Percentiles rank a stretch among this genome's conserved stretches.
These are phyloP conservation scores for Colletotrichum somersetense DNA, from an alignment of 2,329 filamentous ascomycete genomes.

Conservation along the genomic window DNA sequence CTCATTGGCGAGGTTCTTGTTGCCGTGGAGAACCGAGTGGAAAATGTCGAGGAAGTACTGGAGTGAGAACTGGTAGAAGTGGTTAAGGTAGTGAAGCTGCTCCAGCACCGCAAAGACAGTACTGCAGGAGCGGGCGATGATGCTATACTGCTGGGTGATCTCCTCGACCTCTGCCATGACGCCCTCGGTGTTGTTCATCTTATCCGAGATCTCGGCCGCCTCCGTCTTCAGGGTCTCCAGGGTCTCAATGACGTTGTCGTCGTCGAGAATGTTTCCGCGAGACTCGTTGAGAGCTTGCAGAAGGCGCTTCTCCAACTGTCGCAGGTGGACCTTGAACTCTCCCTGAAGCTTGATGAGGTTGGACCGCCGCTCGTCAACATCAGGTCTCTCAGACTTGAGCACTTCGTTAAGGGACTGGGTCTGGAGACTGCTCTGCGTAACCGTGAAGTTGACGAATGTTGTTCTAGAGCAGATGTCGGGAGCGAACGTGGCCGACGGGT, in stretches of 20 bases:
- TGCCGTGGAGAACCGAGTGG: slow-evolving; percentile 87
- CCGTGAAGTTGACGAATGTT: slow-evolving; percentile 99
- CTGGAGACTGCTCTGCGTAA: slow-evolving; percentile 98
- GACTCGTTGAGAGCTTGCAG: slow-evolving; percentile 97
- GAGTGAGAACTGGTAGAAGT: slow-evolving; percentile 99
- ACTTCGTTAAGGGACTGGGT: slow-evolving; percentile 98
- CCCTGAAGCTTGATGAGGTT: slow-evolving; percentile 99
- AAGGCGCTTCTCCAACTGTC: slow-evolving; percentile 93
- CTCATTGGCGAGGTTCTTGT: slow-evolving; percentile 77
- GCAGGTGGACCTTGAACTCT: slow-evolving; percentile 98
- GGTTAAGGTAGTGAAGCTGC: slow-evolving; percentile 97
- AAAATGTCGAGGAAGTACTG: slow-evolving; percentile 99
- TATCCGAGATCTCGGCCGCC: slow-evolving; percentile 93
- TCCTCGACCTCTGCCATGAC: slow-evolving; percentile 98
- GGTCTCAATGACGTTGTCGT: slow-evolving; percentile 98
- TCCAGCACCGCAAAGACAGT: slow-evolving; percentile 97
- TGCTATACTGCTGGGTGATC: slow-evolving; percentile 93
- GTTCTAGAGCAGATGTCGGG: slow-evolving; percentile 98
- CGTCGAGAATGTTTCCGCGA: slow-evolving; percentile 96
- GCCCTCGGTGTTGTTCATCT: slow-evolving; percentile 96
- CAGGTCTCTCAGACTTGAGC: slow-evolving; percentile 95
- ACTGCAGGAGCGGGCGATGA: slow-evolving; percentile 94
- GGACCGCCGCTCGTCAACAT: slow-evolving; percentile 94
- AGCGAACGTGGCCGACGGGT: slow-evolving; percentile 94
- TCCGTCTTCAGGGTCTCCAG: slow-evolving; percentile 98